Evolutionary conservation across 768 basidiomycete genomes (phyloP).

Genomic region (Hypholoma fasciculare): DNA sequence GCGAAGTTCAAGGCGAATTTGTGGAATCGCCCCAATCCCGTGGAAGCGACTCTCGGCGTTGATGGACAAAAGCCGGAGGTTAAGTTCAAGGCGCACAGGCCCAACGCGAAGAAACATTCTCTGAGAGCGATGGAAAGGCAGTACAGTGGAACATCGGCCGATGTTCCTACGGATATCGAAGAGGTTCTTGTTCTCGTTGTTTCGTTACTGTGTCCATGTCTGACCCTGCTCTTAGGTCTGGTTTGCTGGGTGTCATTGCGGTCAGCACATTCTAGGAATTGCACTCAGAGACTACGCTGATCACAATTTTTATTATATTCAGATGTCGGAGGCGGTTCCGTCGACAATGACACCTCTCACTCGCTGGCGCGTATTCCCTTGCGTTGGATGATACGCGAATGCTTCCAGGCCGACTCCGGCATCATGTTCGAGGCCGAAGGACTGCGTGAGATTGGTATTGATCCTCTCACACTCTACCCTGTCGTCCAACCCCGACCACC

Average conservation of each 20-base stretch:
- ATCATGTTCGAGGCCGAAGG: slow-evolving; percentile 54
- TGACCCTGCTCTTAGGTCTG: slow-evolving; percentile 19
- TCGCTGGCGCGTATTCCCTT: slow-evolving; percentile 53
- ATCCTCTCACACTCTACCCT: slow-evolving; percentile 35
- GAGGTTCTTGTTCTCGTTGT: slow-evolving; percentile 34
- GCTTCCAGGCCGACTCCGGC: slow-evolving; percentile 53
- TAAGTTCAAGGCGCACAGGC: slow-evolving; percentile 7
- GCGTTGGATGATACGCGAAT: slow-evolving; percentile 73
- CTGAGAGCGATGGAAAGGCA: slow-evolving; percentile 1
- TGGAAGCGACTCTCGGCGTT: slow-evolving; percentile 15
- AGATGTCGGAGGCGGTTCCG: slow-evolving; percentile 63
- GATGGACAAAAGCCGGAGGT: slow-evolving; percentile 19
- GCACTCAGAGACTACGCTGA: neutral
- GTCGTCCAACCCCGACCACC: slow-evolving; percentile 39
- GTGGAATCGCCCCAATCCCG: slow-evolving; percentile 33
- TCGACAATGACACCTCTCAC: slow-evolving; percentile 37
- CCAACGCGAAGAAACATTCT: neutral
- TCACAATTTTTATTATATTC: neutral
- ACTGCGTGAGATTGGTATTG: slow-evolving; percentile 41
- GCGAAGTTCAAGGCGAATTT: slow-evolving; percentile 52
- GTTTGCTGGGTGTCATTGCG: slow-evolving; percentile 46
- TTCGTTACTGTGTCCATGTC: neutral
- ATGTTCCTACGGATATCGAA: slow-evolving; percentile 36
- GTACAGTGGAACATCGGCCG: neutral
- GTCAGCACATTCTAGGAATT: slow-evolving; percentile 21